Evolutionary conservation across 129 eudicot genomes (phyloP).

Genomic region (Dittrichia graveolens): DNA sequence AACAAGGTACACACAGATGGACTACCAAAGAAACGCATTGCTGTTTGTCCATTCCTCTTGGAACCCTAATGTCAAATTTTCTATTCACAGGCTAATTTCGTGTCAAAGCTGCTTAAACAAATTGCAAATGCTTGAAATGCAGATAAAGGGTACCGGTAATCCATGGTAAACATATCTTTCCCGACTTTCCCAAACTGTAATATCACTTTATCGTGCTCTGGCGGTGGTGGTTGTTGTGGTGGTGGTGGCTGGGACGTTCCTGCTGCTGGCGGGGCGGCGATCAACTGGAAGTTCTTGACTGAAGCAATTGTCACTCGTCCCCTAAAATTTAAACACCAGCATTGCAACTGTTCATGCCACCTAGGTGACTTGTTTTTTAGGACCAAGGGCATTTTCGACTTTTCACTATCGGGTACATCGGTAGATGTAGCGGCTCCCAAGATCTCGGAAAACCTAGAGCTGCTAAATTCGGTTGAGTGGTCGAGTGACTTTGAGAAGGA

Average conservation of each 20-base stretch:
- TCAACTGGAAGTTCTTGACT: slow-evolving; percentile 83
- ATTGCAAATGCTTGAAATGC: slow-evolving; percentile 88
- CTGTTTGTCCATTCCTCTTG: slow-evolving; percentile 27
- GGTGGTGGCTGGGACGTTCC: slow-evolving; percentile 43
- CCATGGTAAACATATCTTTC: slow-evolving; percentile 78
- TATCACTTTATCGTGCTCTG: slow-evolving; percentile 72
- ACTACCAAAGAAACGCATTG: slow-evolving; percentile 28
- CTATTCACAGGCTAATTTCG: slow-evolving; percentile 87
- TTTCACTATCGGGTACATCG: slow-evolving; percentile 49
- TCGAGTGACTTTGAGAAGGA: slow-evolving; percentile 83
- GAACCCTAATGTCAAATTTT: slow-evolving; percentile 34
- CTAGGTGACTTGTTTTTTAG: slow-evolving; percentile 87
- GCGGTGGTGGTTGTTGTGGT: slow-evolving; percentile 36
- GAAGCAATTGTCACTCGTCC: slow-evolving; percentile 91
- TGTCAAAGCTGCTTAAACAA: slow-evolving; percentile 87
- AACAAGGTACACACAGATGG: slow-evolving; percentile 38
- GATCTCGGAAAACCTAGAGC: slow-evolving; percentile 70
- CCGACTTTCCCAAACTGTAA: slow-evolving; percentile 78
- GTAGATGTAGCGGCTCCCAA: slow-evolving; percentile 41
- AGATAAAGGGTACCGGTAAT: slow-evolving; percentile 71
- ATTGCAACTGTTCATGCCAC: slow-evolving; percentile 90
- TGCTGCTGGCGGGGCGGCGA: slow-evolving; percentile 52
- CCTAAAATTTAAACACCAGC: slow-evolving; percentile 83
- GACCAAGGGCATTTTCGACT: slow-evolving; percentile 60
- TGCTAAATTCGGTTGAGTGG: slow-evolving; percentile 73